A percentile compares a stretch with the other conserved stretches of the same genome.
phyloP scores from a whole-genome alignment of 2,329 filamentous ascomycete genomes.

The Erysiphe neolycopersici region DNA sequence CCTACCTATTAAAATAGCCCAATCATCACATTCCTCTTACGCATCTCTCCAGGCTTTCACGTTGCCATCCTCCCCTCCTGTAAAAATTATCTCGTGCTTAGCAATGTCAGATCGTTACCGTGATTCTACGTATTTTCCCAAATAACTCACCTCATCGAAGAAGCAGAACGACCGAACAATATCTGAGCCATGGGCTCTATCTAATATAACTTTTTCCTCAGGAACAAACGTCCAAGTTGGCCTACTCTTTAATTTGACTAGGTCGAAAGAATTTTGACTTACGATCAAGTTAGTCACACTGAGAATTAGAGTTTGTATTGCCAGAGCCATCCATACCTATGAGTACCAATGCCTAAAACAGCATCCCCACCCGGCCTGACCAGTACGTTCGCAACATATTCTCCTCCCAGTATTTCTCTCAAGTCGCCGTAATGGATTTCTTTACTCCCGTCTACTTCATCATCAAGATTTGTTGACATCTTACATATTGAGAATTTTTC shows the following conservation, averaged over 20 bases:
- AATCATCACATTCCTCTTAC: neutral
- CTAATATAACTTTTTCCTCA: constrained; percentile 29
- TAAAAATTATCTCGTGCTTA: constrained; percentile 14
- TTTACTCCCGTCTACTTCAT: constrained; percentile 23
- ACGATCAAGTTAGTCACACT: constrained; percentile 3
- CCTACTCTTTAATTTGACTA: constrained; percentile 30
- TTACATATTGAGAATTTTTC: constrained; percentile 53
- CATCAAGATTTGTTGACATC: constrained; percentile 33
- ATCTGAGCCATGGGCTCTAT: constrained; percentile 35
- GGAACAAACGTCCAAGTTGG: constrained; percentile 25
- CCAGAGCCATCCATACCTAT: constrained; percentile 25
- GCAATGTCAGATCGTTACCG: neutral
- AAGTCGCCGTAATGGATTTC: constrained; percentile 40
- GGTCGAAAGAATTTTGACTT: constrained; percentile 29
- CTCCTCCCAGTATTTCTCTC: constrained; percentile 29
- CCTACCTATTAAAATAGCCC: too few relatives aligned
- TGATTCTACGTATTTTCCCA: neutral
- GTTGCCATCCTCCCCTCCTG: constrained; percentile 17
- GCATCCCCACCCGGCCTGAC: constrained; percentile 32
- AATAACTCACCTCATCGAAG: constrained; percentile 23
- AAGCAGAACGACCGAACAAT: constrained; percentile 38
- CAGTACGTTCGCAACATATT: constrained; percentile 45
- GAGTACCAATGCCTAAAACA: constrained; percentile 36
- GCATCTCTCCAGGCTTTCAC: constrained; percentile 16
- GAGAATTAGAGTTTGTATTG: neutral